A percentile compares a stretch with the other conserved stretches of the same genome.
phyloP scores from a whole-genome alignment of 2,329 filamentous ascomycete genomes.

The Xylaria sp. region DNA sequence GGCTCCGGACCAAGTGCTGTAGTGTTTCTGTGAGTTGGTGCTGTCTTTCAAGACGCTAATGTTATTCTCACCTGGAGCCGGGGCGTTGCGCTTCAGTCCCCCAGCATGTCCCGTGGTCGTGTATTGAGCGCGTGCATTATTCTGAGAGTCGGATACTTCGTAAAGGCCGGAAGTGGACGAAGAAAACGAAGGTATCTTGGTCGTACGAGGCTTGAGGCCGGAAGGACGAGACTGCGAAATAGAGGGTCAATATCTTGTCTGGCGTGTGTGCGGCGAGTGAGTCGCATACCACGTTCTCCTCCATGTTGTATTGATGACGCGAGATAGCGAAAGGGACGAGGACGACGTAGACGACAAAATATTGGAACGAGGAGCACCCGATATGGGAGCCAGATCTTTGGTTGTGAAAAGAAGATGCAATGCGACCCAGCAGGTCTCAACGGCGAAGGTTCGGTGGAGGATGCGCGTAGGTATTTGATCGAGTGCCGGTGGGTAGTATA shows the following conservation, averaged over 20 bases:
- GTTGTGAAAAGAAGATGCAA: slow-evolving; percentile 21
- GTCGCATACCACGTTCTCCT: slow-evolving; percentile 42
- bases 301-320: slow-evolving; percentile 37
- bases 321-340: slow-evolving; percentile 17
- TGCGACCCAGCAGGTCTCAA: slow-evolving; percentile 25
- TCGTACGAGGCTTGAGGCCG: slow-evolving; percentile 39
- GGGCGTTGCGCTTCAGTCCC: slow-evolving; percentile 62
- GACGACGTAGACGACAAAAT: slow-evolving; percentile 13
- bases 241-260: slow-evolving; percentile 26
- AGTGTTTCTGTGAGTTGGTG: slow-evolving; percentile 36
- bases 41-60: slow-evolving; percentile 27
- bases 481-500: not conserved
- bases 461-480: slow-evolving; percentile 21
- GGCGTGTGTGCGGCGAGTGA: not conserved
- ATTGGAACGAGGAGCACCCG: slow-evolving; percentile 26
- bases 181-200: slow-evolving; percentile 43
- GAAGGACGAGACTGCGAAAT: slow-evolving; percentile 35
- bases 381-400: slow-evolving; percentile 11
- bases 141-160: slow-evolving; percentile 70
- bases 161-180: slow-evolving; percentile 52
- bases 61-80: slow-evolving; percentile 55
- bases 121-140: slow-evolving; percentile 63
- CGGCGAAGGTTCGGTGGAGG: slow-evolving; percentile 18
- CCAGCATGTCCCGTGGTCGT: slow-evolving; percentile 50
- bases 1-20: slow-evolving; percentile 64